Conservation (phyloP, 129 eudicot genomes). For the Smallanthus sonchifolius region DNA sequence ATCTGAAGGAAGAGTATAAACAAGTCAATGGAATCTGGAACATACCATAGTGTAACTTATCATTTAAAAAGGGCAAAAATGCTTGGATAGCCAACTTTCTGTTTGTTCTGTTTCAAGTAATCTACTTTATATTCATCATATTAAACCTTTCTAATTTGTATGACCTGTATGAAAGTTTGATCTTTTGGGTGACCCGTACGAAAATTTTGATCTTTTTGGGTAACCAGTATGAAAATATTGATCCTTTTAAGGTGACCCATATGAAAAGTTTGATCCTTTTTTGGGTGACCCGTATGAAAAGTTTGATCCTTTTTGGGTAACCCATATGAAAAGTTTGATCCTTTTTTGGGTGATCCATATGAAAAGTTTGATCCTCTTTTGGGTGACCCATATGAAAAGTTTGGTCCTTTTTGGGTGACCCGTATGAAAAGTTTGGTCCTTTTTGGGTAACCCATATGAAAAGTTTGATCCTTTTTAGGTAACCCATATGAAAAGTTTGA, state of each 20-base stretch:
- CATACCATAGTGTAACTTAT: background rate
- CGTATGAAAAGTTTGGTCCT: no score
- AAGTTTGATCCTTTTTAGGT: no score
- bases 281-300: no score
- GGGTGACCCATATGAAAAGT: background rate
- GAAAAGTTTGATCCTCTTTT: background rate
- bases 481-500: no score
- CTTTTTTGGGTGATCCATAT: background rate
- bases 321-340: background rate
- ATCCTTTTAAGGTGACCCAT: background rate
- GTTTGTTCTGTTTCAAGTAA: background rate
- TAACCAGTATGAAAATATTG: background rate
- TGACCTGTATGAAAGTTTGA: background rate
- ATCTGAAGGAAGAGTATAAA: constrained; percentile 34
- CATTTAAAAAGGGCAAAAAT: background rate
- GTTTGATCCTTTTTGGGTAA: background rate
- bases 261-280: no score
- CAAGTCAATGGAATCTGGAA: background rate
- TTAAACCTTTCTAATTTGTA: no score
- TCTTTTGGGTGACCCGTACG: background rate
- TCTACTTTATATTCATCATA: background rate
- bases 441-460: no score
- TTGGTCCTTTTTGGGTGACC: background rate
- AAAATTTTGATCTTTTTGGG: no score
- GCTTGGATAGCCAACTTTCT: background rate